Conservation (phyloP, 75 land plant species). For the Pinus albicaulis region DNA sequence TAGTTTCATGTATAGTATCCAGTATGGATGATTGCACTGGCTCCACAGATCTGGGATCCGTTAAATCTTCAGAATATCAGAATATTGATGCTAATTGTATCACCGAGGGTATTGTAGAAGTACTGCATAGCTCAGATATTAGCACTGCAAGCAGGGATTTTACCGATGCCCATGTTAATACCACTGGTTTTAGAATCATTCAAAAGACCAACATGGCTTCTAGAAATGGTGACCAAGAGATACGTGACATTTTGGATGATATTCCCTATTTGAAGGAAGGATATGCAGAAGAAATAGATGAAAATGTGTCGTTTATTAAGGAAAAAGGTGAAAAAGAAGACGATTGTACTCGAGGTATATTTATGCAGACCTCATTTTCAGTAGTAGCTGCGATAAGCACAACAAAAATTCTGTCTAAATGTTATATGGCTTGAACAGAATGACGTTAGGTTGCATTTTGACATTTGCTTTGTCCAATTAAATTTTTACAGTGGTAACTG, state of each 20-base stretch:
- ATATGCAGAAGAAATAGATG: neutral
- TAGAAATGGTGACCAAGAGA: neutral
- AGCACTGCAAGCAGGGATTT: neutral
- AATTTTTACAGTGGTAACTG: neutral
- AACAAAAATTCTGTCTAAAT: too few relatives aligned
- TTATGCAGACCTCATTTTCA: neutral
- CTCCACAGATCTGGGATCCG: neutral
- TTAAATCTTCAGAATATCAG: neutral
- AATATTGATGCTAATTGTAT: neutral
- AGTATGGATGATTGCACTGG: conserved; percentile 3
- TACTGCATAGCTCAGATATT: neutral
- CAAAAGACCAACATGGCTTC: neutral
- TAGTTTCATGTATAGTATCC: conserved; percentile 1
- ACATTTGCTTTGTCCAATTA: neutral
- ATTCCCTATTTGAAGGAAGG: neutral
- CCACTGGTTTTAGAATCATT: neutral
- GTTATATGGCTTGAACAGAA: neutral
- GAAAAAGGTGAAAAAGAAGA: neutral
- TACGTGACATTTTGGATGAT: neutral
- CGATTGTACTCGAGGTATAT: neutral
- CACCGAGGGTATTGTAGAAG: neutral
- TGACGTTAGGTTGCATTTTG: neutral
- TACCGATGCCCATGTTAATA: neutral
- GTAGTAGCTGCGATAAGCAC: neutral
- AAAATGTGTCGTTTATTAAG: neutral